phyloP scores from a whole-genome alignment of 2,329 filamentous ascomycete species.

The Plenodomus tracheiphilus region DNA sequence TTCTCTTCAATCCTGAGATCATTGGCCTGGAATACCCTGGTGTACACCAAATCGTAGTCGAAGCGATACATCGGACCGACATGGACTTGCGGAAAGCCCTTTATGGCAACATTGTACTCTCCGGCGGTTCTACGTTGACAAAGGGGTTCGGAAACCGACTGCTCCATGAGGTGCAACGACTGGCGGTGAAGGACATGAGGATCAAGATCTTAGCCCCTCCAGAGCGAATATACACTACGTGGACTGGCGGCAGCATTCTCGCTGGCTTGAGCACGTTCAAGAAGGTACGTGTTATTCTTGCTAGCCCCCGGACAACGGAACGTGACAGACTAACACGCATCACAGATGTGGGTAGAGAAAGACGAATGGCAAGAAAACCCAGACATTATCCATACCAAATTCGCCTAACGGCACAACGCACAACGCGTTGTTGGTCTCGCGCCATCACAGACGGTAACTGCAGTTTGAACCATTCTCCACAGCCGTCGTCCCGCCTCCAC shows the following conservation, averaged over 20 bases:
- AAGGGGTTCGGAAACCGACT: conserved; percentile 95
- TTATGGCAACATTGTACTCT: conserved; percentile 96
- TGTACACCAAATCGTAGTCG: conserved; percentile 96
- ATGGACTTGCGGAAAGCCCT: conserved; percentile 92
- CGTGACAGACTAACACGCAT: conserved; percentile 28
- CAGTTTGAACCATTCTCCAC: conserved; percentile 30
- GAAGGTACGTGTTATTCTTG: conserved; percentile 67
- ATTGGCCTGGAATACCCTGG: conserved; percentile 96
- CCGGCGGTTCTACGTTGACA: conserved; percentile 91
- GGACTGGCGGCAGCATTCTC: conserved; percentile 97
- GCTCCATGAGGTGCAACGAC: conserved; percentile 85
- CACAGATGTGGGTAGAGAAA: conserved; percentile 98
- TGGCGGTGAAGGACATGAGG: conserved; percentile 98
- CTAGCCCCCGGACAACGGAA: too few species aligned
- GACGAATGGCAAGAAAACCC: conserved; percentile 99
- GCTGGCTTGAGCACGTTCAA: conserved; percentile 96
- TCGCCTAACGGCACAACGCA: conserved; percentile 61
- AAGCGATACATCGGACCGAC: conserved; percentile 92
- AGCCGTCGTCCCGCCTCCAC: conserved; percentile 38
- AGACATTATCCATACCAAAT: conserved; percentile 97
- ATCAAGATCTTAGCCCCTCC: conserved; percentile 99
- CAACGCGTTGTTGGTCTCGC: conserved; percentile 29
- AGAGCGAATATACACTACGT: conserved; percentile 97
- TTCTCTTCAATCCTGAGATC: conserved; percentile 95
- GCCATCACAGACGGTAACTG: conserved; percentile 11